Evolutionary conservation across 1,139 yeast species (phyloP).

Genomic region (Yamadazyma dendronema): DNA sequence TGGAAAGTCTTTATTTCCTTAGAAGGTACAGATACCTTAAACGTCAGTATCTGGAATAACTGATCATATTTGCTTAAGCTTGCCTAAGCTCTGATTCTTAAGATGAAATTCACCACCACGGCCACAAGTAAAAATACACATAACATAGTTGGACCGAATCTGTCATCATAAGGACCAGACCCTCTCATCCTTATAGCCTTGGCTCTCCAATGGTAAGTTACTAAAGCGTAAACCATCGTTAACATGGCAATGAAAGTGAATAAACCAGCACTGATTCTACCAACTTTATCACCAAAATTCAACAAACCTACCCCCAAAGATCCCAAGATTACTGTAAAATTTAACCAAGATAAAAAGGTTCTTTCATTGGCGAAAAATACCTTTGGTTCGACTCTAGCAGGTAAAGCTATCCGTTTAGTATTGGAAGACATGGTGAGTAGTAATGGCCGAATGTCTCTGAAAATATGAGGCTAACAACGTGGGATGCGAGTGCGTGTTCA

Average conservation of each 20-base stretch:
- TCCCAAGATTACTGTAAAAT: conserved; percentile 95
- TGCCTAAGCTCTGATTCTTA: conserved; percentile 67
- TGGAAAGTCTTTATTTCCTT: conserved; percentile 32
- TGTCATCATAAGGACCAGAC: conserved; percentile 96
- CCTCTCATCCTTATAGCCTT: conserved; percentile 97
- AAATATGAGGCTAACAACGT: neutral
- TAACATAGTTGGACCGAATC: conserved; percentile 98
- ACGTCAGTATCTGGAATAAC: conserved; percentile 23
- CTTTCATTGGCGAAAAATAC: conserved; percentile 98
- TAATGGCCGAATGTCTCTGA: neutral
- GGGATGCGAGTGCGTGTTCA: conserved; percentile 1
- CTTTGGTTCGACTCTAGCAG: conserved; percentile 97
- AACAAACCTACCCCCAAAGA: conserved; percentile 94
- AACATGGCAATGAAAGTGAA: conserved; percentile 96
- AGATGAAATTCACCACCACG: conserved; percentile 84
- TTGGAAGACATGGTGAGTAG: conserved; percentile 15
- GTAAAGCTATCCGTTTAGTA: conserved; percentile 87
- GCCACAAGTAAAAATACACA: conserved; percentile 91
- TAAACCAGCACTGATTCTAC: conserved; percentile 88
- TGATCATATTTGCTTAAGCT: no score
- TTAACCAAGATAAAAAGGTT: conserved; percentile 96
- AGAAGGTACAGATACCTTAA: conserved; percentile 33
- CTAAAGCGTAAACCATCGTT: conserved; percentile 92
- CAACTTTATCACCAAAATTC: conserved; percentile 93
- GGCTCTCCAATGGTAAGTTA: conserved; percentile 99